phyloP scores from a whole-genome alignment of 2,329 filamentous ascomycete species.

The Colletotrichum nymphaeae region DNA sequence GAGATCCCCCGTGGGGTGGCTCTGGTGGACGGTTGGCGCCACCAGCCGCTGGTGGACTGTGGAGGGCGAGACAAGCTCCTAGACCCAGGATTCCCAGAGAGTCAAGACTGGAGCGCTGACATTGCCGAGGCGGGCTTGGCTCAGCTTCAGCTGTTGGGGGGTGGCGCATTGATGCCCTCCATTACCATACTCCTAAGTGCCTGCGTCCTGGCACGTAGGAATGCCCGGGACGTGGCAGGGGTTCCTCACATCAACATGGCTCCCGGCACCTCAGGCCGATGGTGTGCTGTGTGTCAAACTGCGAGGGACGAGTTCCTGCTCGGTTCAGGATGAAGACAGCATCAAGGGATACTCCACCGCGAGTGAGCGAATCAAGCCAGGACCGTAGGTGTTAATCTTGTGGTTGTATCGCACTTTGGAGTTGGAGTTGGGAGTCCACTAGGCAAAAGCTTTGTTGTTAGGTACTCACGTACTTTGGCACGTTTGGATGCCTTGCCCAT shows the following conservation, averaged over 20 bases:
- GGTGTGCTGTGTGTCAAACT: too few relatives aligned
- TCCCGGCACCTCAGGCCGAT: too few relatives aligned
- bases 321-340: neutral
- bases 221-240: too few relatives aligned
- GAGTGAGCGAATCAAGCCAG: neutral
- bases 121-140: neutral
- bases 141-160: neutral
- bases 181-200: too few relatives aligned
- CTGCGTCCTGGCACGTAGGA: too few relatives aligned
- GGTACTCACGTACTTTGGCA: too few relatives aligned
- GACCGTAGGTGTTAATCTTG: neutral
- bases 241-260: neutral
- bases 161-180: conserved; percentile 10
- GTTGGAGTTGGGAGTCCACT: neutral
- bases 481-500: too few relatives aligned
- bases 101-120: neutral
- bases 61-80: neutral
- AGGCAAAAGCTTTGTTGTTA: neutral
- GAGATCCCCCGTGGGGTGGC: neutral
- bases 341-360: too few relatives aligned
- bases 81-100: too few relatives aligned
- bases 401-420: neutral
- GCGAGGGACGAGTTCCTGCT: neutral
- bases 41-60: neutral
- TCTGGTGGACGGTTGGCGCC: neutral